Evolutionary conservation across 768 basidiomycete genomes (phyloP), one percentile per base, ranked within the genome.

Genomic region (Mrakia hoshinonis): DNA sequence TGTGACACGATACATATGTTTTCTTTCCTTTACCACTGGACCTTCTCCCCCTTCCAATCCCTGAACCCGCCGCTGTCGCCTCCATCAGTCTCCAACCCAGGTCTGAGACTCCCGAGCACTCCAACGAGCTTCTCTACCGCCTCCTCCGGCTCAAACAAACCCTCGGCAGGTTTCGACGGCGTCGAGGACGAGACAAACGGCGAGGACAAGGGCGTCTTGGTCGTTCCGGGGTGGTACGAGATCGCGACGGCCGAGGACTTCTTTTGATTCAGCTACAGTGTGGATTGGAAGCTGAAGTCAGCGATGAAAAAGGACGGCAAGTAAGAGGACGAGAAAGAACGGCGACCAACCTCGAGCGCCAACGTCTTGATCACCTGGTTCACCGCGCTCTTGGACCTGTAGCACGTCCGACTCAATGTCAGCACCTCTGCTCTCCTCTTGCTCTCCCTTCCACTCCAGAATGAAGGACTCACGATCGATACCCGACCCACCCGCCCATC

Each of bases 321-420:
- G 20, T 24, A 29, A 55, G 48, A 47, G 20, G 7, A 24, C 11
- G 22, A n/a, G 26, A n/a, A 22, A 22, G 20, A 39, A 18, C 18
- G 65, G 31, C 43, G 29, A 64, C 39, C 22, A 22, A 63, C 55
- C 61, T 54, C 49, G 36, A 65, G 20, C 73, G 72, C 10, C 62
- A 70, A 29, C 66, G 65, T 13, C 69, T 73, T 7, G 74, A 82
- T 76, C 48, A 80, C 67, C 68, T 82, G 81, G 71, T 82, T 82
- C 39, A 80, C 72, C 1, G 81, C 82, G 1, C 81, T 79, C 74
- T 82, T 82, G 29, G 81, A 81, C 2, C 81, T 80, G 63, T 67
- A 61, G 64, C 70, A 76, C 68, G 43, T 70, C 24, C 70, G 51
- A 60, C 26, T 4, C 13, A 34, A 9, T 11, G 31, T 58, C 55